A percentile compares a stretch with the other conserved stretches of the same genome.
phyloP scores from a whole-genome alignment of 2,329 filamentous ascomycete species.

The Knoxdaviesia proteae region DNA sequence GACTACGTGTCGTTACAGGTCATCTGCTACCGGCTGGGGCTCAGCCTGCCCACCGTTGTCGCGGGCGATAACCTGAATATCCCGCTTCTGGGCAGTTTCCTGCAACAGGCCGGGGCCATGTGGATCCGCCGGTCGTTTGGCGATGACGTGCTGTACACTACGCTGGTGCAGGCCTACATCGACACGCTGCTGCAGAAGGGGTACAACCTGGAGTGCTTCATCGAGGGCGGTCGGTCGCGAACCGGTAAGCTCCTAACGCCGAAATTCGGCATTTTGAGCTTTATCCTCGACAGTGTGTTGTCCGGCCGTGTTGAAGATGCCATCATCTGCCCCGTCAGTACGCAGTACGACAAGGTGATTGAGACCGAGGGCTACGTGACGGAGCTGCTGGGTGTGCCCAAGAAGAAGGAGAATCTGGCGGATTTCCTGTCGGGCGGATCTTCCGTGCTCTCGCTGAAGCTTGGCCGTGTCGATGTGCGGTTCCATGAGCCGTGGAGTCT shows the following conservation, averaged over 20 bases:
- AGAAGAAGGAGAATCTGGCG: conserved; percentile 81
- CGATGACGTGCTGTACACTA: conserved; percentile 74
- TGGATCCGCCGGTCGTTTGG: conserved; percentile 88
- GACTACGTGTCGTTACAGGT: conserved; percentile 91
- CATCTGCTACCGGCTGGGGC: conserved; percentile 82
- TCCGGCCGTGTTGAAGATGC: conserved; percentile 77
- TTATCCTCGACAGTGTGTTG: conserved; percentile 74
- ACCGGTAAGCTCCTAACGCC: conserved; percentile 87
- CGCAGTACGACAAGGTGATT: conserved; percentile 97
- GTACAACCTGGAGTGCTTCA: conserved; percentile 93
- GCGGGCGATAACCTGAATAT: conserved; percentile 95
- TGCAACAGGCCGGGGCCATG: conserved; percentile 95
- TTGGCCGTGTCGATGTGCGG: conserved; percentile 82
- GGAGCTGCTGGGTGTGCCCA: conserved; percentile 81
- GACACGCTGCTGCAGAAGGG: conserved; percentile 79
- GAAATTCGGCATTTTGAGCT: conserved; percentile 87
- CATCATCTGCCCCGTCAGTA: conserved; percentile 87
- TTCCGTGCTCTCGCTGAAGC: conserved; percentile 67
- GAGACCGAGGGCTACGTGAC: conserved; percentile 94
- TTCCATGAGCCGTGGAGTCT: conserved; percentile 96
- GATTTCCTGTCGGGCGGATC: conserved; percentile 74
- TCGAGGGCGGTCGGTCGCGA: conserved; percentile 80
- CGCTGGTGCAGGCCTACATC: conserved; percentile 89
- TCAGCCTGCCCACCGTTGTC: conserved; percentile 77
- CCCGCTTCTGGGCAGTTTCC: conserved; percentile 67